Base-by-base conservation (phyloP, 768 basidiomycete species). In the Sarcodon aspratus region DNA sequence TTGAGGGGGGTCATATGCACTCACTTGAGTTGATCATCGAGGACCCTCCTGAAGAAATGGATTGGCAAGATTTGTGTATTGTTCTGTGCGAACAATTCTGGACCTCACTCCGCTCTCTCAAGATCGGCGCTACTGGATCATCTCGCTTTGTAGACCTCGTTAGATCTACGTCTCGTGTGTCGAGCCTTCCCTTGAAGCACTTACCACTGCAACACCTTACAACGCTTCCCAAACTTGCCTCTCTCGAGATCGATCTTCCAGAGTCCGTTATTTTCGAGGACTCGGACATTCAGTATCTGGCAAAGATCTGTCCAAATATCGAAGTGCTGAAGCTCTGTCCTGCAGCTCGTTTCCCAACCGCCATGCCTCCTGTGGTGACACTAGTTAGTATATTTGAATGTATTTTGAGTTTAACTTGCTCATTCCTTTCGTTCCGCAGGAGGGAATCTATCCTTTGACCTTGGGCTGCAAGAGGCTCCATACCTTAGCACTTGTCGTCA, bases 71-170 rank as follows among this genome's bases (percentile, higher is more conserved):
- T 53, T 69, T 88, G 15, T 83, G 78, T 37, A 65, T 64, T 43
- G 59, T 82, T 57, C 71, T 88, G 46, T 79, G 73, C 55, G 78
- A 84, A 53, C 67, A 73, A 54, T 85, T 86, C 55, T 70, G 73
- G 11, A 61, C 70, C 43, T 74, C 78, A 11, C 66, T 89, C 46
- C 74, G 78, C 56, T 73, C 75, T 9, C 62, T 88, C 52, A 74
- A 74, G 48, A 71, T 88, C 53, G 66, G 72, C 18, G 82, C 85
- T 6, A 80, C 78, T 0, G 78, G 82, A 13, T 74, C 82, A 18
- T 79, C 78, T n/a, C 78, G 86, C 48, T 94, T 88, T 69, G 74
- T 76, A 4, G 88, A 93, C 53, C 75, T 94, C 43, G 78, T 85
- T 45, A 80, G 88, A 48, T 84, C 87, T 8, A 82, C 85, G 5